Evolutionary conservation across 768 basidiomycete species (phyloP), one percentile per base, ranked within the genome.

Genomic region (Macrocybe gigantea): DNA sequence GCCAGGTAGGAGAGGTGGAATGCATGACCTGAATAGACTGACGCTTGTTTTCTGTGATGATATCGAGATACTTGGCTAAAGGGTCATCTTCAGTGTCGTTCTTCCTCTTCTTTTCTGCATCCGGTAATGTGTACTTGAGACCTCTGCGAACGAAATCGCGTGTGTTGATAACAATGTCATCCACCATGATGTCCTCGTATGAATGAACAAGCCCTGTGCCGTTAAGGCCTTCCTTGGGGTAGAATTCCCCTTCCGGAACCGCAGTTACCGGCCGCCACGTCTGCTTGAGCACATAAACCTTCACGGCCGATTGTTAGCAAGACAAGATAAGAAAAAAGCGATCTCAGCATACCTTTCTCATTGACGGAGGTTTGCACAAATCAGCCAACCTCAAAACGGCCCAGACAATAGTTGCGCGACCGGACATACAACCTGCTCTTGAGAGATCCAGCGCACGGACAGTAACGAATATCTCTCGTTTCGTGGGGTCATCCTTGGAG

Each of bases 321-420:
- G 22, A 22, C 22, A 22, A 22, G 22, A 4, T 38, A 22, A 33
- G 12, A 41, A 32, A 1, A 10, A 5, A 33, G 7, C 9, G 22
- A 29, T 14, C 4, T 4, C 2, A 4, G 4, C 36, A 11, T 38
- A 11, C 11, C 14, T 15, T 41, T 31, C 32, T 41, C 7, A 15
- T 14, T 22, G 13, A 6, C 41, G 31, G 5, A 44, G 42, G 42
- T 11, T 33, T n/a, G 31, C 42, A 31, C 31, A 44, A n/a, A 44
- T 31, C 42, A 6, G 5, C 15, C 30, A 32, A 32, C 31, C 22
- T 44, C 42, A 44, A 33, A 5, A 33, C 42, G 13, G 35, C 29
- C 42, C 42, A 44, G n/a, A 44, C 42, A 32, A 44, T 22, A 44
- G 42, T 44, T 33, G 42, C 42, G 32, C 42, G 12, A 11, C 42